These are phyloP conservation scores for Chlamydomonas sp. DNA, from an alignment of 139 green algal species.

Conservation along the genomic window DNA sequence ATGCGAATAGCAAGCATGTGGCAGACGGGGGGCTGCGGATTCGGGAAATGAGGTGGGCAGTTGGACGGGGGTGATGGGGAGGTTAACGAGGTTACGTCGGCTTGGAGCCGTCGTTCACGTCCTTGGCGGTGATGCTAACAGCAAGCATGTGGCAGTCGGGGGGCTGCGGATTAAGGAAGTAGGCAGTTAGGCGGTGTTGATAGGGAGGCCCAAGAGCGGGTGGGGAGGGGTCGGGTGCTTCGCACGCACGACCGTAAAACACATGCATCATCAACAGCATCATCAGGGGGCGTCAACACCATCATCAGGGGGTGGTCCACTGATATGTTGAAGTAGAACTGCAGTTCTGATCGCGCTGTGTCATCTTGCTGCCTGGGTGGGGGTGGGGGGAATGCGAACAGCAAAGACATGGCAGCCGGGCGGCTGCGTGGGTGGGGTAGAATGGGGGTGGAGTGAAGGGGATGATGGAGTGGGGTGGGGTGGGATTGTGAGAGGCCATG, in stretches of 20 bases:
- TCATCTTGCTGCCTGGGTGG: neutral
- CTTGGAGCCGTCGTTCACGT: constrained; percentile 95
- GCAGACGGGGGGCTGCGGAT: constrained; percentile 29
- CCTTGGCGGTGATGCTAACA: constrained; percentile 88
- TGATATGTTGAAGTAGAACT: constrained; percentile 97
- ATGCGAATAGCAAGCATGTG: constrained; percentile 85
- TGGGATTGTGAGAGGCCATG: neutral
- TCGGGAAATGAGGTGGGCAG: neutral
- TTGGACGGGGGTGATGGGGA: too few relatives aligned
- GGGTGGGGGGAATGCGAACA: neutral
- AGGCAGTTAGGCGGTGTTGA: too few relatives aligned
- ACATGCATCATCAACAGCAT: too few relatives aligned
- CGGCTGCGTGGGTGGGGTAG: neutral
- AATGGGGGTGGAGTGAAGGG: neutral
- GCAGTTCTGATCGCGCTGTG: constrained; percentile 88
- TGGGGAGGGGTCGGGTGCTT: too few relatives aligned
- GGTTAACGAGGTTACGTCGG: constrained; percentile 81
- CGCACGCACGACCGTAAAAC: too few relatives aligned
- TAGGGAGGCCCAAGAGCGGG: too few relatives aligned
- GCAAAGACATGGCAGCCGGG: constrained; percentile 40
- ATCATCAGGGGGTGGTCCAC: too few relatives aligned
- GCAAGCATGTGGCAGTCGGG: constrained; percentile 73
- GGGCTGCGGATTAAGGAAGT: neutral
- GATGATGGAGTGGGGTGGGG: neutral
- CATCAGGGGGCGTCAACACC: too few relatives aligned